Conservation (phyloP, 352 stramenopile species). For the Globisporangium mamillatum region DNA sequence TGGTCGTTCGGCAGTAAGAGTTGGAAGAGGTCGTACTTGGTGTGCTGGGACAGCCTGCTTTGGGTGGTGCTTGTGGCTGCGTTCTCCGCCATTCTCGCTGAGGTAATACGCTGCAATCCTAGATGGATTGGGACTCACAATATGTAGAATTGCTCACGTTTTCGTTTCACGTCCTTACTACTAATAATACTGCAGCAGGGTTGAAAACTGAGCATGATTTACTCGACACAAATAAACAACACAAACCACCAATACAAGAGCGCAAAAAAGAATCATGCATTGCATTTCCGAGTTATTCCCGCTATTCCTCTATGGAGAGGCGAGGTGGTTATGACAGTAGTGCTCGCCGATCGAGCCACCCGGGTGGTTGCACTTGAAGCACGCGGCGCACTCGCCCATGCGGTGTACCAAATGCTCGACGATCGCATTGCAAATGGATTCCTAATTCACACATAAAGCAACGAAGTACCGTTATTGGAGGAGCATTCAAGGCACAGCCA, state of each 20-base stretch:
- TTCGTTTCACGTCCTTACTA: neutral
- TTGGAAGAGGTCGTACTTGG: slow-evolving; percentile 24
- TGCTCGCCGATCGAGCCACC: slow-evolving; percentile 57
- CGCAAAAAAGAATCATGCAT: neutral
- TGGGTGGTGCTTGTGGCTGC: neutral
- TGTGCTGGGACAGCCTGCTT: neutral
- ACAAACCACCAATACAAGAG: neutral
- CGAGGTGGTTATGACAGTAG: slow-evolving; percentile 1
- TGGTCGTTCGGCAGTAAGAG: slow-evolving; percentile 40
- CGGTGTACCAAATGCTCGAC: slow-evolving; percentile 54
- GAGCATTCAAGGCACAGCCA: neutral
- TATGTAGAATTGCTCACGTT: neutral
- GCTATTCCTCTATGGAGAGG: slow-evolving; percentile 2
- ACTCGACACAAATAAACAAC: neutral
- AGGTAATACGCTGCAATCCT: neutral
- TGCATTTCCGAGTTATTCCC: neutral
- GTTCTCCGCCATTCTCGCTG: neutral
- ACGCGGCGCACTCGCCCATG: slow-evolving; percentile 23
- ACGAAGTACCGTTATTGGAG: neutral
- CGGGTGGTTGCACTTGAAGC: slow-evolving; percentile 62
- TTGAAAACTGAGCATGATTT: neutral
- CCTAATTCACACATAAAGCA: slow-evolving; percentile 26
- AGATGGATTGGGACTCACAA: neutral
- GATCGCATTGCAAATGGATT: slow-evolving; percentile 73
- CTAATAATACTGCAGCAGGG: neutral